phyloP scores from a whole-genome alignment of 305 asterid genomes.

The Fraxinus dipetala region DNA sequence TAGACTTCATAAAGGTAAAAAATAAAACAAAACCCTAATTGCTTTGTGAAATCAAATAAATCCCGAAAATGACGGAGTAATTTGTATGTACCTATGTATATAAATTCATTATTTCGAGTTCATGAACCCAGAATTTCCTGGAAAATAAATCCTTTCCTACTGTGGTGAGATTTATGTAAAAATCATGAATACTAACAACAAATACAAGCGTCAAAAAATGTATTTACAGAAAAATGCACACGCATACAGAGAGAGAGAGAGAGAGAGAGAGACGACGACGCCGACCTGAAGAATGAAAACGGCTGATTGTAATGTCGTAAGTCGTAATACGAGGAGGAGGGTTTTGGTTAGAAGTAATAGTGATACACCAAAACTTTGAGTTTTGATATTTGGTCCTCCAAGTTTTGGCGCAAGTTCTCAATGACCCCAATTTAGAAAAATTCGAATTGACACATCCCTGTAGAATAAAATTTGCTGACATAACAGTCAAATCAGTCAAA shows the following conservation, averaged over 20 bases:
- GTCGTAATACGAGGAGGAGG: slow-evolving; percentile 30
- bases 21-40: slow-evolving; percentile 7
- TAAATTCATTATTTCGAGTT: slow-evolving; percentile 17
- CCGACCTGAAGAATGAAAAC: slow-evolving; percentile 15
- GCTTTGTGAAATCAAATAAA: not conserved
- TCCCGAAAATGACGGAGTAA: not conserved
- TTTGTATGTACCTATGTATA: not conserved
- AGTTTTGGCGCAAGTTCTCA: not conserved
- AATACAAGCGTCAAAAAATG: not conserved
- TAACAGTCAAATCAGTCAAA: too few species aligned
- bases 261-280: not conserved
- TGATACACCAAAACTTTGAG: not conserved
- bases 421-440: not conserved
- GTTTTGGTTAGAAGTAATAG: slow-evolving; percentile 24
- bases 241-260: slow-evolving; percentile 14
- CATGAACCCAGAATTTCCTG: not conserved
- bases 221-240: not conserved
- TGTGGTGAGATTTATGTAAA: not conserved
- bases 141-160: not conserved
- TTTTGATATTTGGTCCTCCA: not conserved
- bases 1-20: slow-evolving; percentile 5
- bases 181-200: not conserved
- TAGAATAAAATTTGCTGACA: too few species aligned
- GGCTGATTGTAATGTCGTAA: slow-evolving; percentile 25
- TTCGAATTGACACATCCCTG: not conserved